A percentile compares a stretch with the other conserved stretches of the same genome.
phyloP scores from a whole-genome alignment of 768 basidiomycete genomes.

The Leccinum uliginosum region DNA sequence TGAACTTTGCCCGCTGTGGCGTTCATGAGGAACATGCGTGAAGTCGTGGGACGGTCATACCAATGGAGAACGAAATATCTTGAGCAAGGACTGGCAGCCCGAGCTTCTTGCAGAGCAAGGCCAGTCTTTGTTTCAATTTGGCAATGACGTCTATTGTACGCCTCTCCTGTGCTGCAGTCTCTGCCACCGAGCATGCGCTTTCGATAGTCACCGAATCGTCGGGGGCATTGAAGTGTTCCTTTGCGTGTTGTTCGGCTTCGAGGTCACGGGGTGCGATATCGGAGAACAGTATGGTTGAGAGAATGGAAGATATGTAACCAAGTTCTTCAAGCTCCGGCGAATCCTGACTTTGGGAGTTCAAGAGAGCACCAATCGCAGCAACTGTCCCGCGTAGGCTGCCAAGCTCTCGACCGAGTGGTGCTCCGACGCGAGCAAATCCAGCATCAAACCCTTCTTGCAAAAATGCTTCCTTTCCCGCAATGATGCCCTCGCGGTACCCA shows the following conservation, averaged over 20 bases:
- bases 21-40: not conserved
- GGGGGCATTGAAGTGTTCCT: slow-evolving; percentile 48
- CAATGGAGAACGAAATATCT: not conserved
- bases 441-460: slow-evolving; percentile 89
- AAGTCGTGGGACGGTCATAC: not conserved
- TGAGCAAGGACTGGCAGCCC: slow-evolving; percentile 24
- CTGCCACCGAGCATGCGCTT: slow-evolving; percentile 35
- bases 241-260: slow-evolving; percentile 75
- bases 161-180: slow-evolving; percentile 12
- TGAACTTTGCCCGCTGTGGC: not conserved
- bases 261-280: slow-evolving; percentile 73
- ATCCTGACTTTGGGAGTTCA: slow-evolving; percentile 32
- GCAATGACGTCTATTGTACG: slow-evolving; percentile 40
- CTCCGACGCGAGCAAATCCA: slow-evolving; percentile 71
- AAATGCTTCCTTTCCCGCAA: slow-evolving; percentile 81
- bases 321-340: slow-evolving; percentile 36
- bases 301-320: slow-evolving; percentile 48
- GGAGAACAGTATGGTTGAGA: slow-evolving; percentile 59
- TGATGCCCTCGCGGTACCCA: slow-evolving; percentile 96
- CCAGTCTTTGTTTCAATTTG: slow-evolving; percentile 35
- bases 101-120: slow-evolving; percentile 28
- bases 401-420: slow-evolving; percentile 70
- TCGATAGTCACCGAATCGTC: slow-evolving; percentile 29
- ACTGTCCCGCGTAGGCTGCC: slow-evolving; percentile 73
- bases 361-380: slow-evolving; percentile 56